Base-by-base conservation (phyloP, 1,139 yeast genomes). In the Geotrichum cucujoidarum region DNA sequence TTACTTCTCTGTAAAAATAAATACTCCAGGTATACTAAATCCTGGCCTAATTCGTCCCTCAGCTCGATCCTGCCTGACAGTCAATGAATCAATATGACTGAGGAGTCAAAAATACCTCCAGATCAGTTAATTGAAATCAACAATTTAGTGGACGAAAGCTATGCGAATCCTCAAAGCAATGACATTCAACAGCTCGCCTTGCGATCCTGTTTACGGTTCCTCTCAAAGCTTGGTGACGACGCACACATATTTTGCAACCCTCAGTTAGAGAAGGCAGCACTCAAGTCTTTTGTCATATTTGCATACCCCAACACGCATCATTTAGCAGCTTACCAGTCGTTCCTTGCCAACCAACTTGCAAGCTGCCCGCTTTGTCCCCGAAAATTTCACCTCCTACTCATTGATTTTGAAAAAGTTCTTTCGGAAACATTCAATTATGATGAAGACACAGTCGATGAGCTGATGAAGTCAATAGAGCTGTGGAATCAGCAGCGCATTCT, bases 401-500 rank as follows among this genome's bases (percentile, higher is more conserved):
- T 50, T 7, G 45, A 42, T 8, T 37, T 50, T 33, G 50, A 45
- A 20, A 40, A 44, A 33, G 33, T 50, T 24, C 37, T 50, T 42
- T 29, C 38, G 6, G 50, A 50, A 16, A 43, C 49, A 6, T 44
- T 36, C 38, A 52, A 51, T 13, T 52, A 53, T 37, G 59, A 55
- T 7, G 48, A 45, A 7, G 54, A 50, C 6, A 53, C 52, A 14
- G 53, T 56, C 2, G 55, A 53, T 24, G 57, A 52, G 27, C 57
- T 55, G 31, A 48, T 60, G 46, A 32, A 42, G 8, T 30, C 48
- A 5, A 47, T 60, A 16, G 47, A 49, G 17, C 45, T 32, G 6
- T 57, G 60, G 60, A 62, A 57, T 43, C 46, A 43, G 14, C 48
- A 35, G 2, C 57, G 63, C 11, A 40, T 60, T 7, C 37, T 45